phyloP scores from a whole-genome alignment of 1,284 basidiomycete species.

The Flammula alnicola region DNA sequence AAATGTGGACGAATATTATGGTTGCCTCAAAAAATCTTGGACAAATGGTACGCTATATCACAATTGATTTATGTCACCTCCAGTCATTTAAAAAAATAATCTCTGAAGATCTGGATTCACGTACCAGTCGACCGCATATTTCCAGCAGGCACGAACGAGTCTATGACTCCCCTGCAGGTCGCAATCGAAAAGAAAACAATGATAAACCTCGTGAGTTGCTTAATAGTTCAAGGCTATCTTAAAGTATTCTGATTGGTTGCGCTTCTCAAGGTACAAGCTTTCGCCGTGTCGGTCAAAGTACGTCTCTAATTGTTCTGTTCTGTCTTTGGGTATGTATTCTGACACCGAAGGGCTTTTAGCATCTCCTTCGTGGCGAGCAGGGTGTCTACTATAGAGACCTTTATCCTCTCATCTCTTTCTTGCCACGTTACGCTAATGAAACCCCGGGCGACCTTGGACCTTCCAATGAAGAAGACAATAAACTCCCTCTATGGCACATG shows the following conservation, averaged over 20 bases:
- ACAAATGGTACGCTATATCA: conserved; percentile 43
- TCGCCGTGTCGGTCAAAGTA: conserved; percentile 35
- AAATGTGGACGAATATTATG: conserved; percentile 61
- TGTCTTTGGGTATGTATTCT: background rate
- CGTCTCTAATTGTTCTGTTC: background rate
- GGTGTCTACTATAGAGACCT: conserved; percentile 68
- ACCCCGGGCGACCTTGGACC: conserved; percentile 20
- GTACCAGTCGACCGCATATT: conserved; percentile 49
- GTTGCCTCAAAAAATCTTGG: conserved; percentile 56
- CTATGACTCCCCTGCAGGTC: conserved; percentile 45
- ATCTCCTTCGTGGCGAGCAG: conserved; percentile 61
- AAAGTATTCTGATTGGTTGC: background rate
- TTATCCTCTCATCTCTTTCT: conserved; percentile 61
- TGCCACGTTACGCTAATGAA: conserved; percentile 54
- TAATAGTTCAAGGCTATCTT: background rate
- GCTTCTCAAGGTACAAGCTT: conserved; percentile 57
- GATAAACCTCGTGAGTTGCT: conserved; percentile 58
- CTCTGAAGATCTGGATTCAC: conserved; percentile 61
- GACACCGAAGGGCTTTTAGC: conserved; percentile 40
- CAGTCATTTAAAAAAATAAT: background rate
- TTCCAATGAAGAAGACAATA: conserved; percentile 39
- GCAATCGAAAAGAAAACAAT: conserved; percentile 75
- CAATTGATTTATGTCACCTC: background rate
- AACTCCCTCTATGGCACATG: conserved; percentile 58
- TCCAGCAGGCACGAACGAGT: conserved; percentile 34